Evolutionary conservation across 1,139 yeast genomes (phyloP), one percentile per base, ranked within the genome.

Genomic region (Hemisphaericaspora subhashii): DNA sequence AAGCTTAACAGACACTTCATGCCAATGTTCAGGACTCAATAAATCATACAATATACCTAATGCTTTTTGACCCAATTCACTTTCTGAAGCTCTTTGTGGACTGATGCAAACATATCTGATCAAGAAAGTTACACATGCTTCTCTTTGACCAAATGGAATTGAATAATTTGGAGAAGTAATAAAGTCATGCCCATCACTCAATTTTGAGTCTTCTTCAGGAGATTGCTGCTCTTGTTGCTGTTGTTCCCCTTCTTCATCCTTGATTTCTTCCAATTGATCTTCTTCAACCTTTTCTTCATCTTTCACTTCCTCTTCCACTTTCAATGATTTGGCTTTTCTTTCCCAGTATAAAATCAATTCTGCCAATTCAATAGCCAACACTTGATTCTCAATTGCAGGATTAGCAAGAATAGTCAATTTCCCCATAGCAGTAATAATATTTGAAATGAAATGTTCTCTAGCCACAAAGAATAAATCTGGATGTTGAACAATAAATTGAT

Each of bases 341-440:
- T 90, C 98, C 99, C 99, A 94, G 38, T 77, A 76, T 47, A 89
- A 67, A 39, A 94, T 81, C 45, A 90, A 62, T 45, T 88, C 96
- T 0, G 96, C 95, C 42, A 92, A 64, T 50, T 92, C 98, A 42
- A 92, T 85, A 0, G 98, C 96, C 42, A 90, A 66, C 0, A 79
- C 73, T 57, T 88, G 96, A 51, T 86, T 86, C 48, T 90, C 98
- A 10, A 81, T 60, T 0, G 92, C 85, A 3, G 95, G 83, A 51
- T 84, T 87, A 6, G 92, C 81, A 54, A 85, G 70, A 39, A 87
- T 82, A 1, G 96, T 87, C 41, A 92, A 69, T 56, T 90, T 89
- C 17, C 96, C 96, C 90, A 94, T 86, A 1, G 96, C 96, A n/a
- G 94, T 80, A 37, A 92, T 86, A 39, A 92, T 86, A 47, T 85